Base-by-base conservation (phyloP, 2,329 filamentous ascomycete species). In the Pseudopithomyces chartarum region DNA sequence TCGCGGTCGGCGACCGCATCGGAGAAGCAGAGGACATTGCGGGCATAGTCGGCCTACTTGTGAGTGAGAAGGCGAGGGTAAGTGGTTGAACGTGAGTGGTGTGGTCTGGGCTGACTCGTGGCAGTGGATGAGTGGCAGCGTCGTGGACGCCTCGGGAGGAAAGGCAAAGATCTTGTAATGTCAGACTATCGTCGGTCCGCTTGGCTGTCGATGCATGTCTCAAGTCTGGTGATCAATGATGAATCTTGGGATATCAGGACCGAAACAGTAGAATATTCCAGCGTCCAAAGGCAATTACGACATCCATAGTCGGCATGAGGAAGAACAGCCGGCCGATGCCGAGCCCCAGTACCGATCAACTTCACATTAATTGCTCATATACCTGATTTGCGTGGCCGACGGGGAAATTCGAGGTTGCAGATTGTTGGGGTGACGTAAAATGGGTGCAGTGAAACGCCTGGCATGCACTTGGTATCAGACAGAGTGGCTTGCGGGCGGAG, bases 31-130 rank as follows among this genome's bases (percentile, higher is more conserved):
- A 73, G 32, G 72, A 92, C 78, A 72, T 90, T 86, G 69, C 94
- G 80, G 72, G 92, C 89, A 57, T 85, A 84, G 90, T 95, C 66
- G 63, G 67, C 1, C 70, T 74, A 56, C 53, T 77, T 40, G 68
- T 67, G 32, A 66, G 64, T 55, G 73, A 75, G 38, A 63, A 63
- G 36, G 60, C 61, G 7, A 52, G 60, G 42, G 60, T 63, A 47
- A 55, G 58, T 38, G 11, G 13, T 19, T 2, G 20, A 13, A 6
- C 23, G n/a, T n/a, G n/a, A n/a, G n/a, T n/a, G n/a, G n/a, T n/a
- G n/a, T n/a, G n/a, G n/a, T n/a, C n/a, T n/a, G n/a, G n/a, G 46
- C 52, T 60, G 32, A 62, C 54, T 17, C 56, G 26, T 56, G 29
- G 13, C 48, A 65, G 57, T 76, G 74, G 60, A 72, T 76, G 32